Conservation (phyloP, 1,284 basidiomycete species). For the Sutorius eximius region DNA sequence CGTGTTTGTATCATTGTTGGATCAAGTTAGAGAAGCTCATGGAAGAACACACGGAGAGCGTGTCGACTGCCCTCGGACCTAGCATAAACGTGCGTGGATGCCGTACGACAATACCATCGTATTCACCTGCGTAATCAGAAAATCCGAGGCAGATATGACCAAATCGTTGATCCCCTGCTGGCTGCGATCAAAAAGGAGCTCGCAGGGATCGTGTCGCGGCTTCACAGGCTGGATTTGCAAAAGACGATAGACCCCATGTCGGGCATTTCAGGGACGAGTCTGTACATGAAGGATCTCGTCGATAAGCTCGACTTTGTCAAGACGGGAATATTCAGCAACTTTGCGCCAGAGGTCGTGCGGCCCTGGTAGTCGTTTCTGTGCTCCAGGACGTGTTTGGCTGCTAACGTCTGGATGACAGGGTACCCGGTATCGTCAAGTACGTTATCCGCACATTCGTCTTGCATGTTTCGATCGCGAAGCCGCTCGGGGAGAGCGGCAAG, state of each 20-base stretch:
- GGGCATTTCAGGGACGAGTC: constrained; percentile 69
- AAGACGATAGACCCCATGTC: constrained; percentile 63
- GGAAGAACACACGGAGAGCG: constrained; percentile 67
- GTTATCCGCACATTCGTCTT: constrained; percentile 84
- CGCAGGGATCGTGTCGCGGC: constrained; percentile 69
- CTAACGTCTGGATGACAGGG: constrained; percentile 46
- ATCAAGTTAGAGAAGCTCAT: constrained; percentile 66
- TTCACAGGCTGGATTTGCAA: constrained; percentile 83
- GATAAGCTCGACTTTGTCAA: constrained; percentile 85
- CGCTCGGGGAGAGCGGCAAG: constrained; percentile 86
- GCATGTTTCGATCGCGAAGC: constrained; percentile 85
- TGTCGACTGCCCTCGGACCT: constrained; percentile 60
- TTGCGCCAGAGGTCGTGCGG: constrained; percentile 68
- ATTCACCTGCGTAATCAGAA: constrained; percentile 42
- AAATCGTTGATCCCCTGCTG: constrained; percentile 69
- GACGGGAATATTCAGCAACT: constrained; percentile 69
- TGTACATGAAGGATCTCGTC: constrained; percentile 87
- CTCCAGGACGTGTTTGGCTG: neutral
- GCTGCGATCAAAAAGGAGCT: constrained; percentile 78
- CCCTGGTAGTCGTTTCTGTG: constrained; percentile 57
- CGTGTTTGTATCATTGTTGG: constrained; percentile 78
- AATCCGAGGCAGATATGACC: constrained; percentile 57
- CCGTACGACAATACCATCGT: neutral
- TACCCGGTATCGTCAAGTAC: constrained; percentile 65
- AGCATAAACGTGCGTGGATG: constrained; percentile 54